Evolutionary conservation across 2,329 filamentous ascomycete genomes (phyloP).

Genomic region (Fusarium chaquense): DNA sequence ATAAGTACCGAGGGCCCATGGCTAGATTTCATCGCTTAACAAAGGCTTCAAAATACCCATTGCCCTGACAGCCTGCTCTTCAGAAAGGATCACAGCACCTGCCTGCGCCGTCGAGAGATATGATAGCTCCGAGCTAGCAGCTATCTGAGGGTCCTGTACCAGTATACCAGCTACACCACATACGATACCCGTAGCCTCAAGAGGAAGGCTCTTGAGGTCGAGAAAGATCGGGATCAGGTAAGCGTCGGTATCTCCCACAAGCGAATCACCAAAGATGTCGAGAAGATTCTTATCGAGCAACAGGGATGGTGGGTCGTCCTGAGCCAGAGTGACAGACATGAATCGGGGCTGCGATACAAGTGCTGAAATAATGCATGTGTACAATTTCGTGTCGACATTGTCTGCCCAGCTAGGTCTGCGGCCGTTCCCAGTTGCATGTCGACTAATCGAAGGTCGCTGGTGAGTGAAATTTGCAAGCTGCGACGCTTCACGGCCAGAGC

Average conservation of each 20-base stretch:
- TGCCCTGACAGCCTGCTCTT: slow-evolving; percentile 78
- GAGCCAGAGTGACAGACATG: slow-evolving; percentile 78
- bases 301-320: slow-evolving; percentile 79
- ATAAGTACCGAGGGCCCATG: not conserved
- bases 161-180: slow-evolving; percentile 90
- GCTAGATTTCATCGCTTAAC: slow-evolving; percentile 54
- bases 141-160: slow-evolving; percentile 74
- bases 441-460: slow-evolving; percentile 53
- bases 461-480: slow-evolving; percentile 55
- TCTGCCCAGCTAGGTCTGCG: slow-evolving; percentile 65
- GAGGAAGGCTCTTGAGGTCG: slow-evolving; percentile 81
- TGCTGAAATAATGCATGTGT: slow-evolving; percentile 71
- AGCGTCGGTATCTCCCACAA: slow-evolving; percentile 80
- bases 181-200: slow-evolving; percentile 93
- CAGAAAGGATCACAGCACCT: slow-evolving; percentile 87
- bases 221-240: slow-evolving; percentile 88
- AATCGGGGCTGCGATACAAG: slow-evolving; percentile 74
- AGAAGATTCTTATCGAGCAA: slow-evolving; percentile 78
- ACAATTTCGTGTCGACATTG: slow-evolving; percentile 72
- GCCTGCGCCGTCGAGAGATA: slow-evolving; percentile 91
- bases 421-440: slow-evolving; percentile 54
- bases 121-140: slow-evolving; percentile 78
- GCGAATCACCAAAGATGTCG: slow-evolving; percentile 74
- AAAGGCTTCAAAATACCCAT: slow-evolving; percentile 74
- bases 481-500: slow-evolving; percentile 73